Percentiles rank a stretch among this genome's conserved stretches.
These are phyloP conservation scores for Cercospora janseana DNA, from an alignment of 2,329 filamentous ascomycete species.

Conservation along the genomic window DNA sequence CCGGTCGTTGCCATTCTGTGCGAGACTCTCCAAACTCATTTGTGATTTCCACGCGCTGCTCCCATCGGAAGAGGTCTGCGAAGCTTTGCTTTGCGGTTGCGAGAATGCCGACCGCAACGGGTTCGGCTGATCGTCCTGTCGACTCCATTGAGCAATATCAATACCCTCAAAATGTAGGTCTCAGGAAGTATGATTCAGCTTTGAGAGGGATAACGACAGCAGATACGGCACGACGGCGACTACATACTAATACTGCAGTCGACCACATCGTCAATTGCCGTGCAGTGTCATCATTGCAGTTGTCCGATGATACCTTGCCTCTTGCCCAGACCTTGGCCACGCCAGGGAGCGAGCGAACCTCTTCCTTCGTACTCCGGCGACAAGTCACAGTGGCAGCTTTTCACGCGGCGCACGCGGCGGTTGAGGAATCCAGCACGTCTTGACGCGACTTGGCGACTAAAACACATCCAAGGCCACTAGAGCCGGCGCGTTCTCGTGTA, in stretches of 20 bases:
- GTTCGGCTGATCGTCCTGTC: conserved; percentile 56
- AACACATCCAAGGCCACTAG: not conserved
- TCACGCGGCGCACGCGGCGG: conserved; percentile 4
- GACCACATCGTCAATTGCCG: conserved; percentile 4
- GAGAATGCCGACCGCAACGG: conserved; percentile 63
- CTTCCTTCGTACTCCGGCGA: not conserved
- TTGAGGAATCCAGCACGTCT: conserved; percentile 10
- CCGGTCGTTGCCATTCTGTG: conserved; percentile 67
- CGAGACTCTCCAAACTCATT: conserved; percentile 64
- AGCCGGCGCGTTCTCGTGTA: conserved; percentile 8
- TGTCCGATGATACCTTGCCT: conserved; percentile 12
- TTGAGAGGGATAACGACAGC: too few relatives aligned
- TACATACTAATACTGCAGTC: conserved; percentile 1
- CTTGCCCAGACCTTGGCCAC: conserved; percentile 20
- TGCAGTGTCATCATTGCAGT: conserved; percentile 12
- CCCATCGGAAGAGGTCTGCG: conserved; percentile 68
- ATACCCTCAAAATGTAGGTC: not conserved
- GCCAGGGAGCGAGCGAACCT: not conserved
- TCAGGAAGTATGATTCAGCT: not conserved
- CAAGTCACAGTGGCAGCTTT: not conserved
- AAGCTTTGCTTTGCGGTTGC: conserved; percentile 64
- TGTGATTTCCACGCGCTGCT: conserved; percentile 66
- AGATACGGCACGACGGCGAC: conserved; percentile 3
- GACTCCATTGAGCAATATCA: conserved; percentile 27
- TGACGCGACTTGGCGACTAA: conserved; percentile 1